Evolutionary conservation across 768 basidiomycete species (phyloP).

Genomic region (Serpula lacrymans): DNA sequence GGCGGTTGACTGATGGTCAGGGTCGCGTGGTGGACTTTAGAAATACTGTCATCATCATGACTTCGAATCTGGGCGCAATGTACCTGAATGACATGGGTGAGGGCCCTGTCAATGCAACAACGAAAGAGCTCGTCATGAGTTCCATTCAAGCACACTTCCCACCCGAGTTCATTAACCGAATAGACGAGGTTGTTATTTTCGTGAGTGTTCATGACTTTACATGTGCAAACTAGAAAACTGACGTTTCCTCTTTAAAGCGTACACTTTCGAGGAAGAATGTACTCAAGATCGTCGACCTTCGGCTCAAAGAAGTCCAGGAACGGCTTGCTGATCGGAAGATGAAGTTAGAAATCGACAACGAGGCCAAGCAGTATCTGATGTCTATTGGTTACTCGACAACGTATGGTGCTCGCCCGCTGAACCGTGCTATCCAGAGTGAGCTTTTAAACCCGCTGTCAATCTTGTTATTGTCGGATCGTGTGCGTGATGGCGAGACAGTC

Average conservation of each 20-base stretch:
- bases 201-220: constrained; percentile 22
- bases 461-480: constrained; percentile 76
- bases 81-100: constrained; percentile 74
- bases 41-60: constrained; percentile 94
- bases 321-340: constrained; percentile 82
- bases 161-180: constrained; percentile 89
- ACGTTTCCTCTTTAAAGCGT: constrained; percentile 50
- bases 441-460: constrained; percentile 88
- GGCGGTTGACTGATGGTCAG: constrained; percentile 88
- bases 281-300: constrained; percentile 83
- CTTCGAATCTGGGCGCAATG: constrained; percentile 83
- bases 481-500: constrained; percentile 80
- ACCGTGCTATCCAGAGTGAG: constrained; percentile 88
- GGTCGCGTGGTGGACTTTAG: constrained; percentile 86
- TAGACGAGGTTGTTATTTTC: constrained; percentile 83
- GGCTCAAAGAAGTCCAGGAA: constrained; percentile 80
- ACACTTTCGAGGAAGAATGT: constrained; percentile 75
- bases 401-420: constrained; percentile 92
- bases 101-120: constrained; percentile 60
- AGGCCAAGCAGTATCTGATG: constrained; percentile 71
- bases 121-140: constrained; percentile 67
- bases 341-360: constrained; percentile 69
- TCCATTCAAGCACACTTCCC: constrained; percentile 85
- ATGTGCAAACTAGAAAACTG: constrained; percentile 13
- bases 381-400: constrained; percentile 75